These are phyloP conservation scores for Dactylellina haptotyla DNA, from an alignment of 2,329 filamentous ascomycete species.

Conservation along the genomic window DNA sequence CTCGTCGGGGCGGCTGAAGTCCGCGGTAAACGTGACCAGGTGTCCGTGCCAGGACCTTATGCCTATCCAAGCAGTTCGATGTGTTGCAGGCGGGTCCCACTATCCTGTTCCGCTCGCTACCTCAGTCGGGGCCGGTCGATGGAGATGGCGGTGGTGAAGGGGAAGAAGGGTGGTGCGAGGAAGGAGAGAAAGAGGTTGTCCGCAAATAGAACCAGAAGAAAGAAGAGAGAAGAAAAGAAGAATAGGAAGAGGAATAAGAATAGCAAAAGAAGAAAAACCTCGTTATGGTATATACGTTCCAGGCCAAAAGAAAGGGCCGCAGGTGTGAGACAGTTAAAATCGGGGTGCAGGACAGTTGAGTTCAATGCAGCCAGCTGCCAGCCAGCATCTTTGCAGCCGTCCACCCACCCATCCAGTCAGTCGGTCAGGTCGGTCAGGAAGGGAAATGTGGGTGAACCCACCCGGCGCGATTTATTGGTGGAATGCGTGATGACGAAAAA, in stretches of 20 bases:
- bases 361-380: conserved; percentile 32
- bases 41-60: conserved; percentile 23
- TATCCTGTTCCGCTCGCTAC: background rate
- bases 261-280: conserved; percentile 35
- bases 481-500: conserved; percentile 54
- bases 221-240: conserved; percentile 11
- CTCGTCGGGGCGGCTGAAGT: conserved; percentile 21
- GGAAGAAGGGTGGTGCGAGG: conserved; percentile 55
- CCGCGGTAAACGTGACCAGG: conserved; percentile 49
- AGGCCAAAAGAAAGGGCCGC: conserved; percentile 28
- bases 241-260: conserved; percentile 15
- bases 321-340: conserved; percentile 48
- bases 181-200: conserved; percentile 1
- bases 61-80: background rate
- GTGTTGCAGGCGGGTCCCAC: background rate
- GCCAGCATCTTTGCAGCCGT: no score
- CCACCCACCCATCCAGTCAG: no score
- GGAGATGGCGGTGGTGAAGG: conserved; percentile 29
- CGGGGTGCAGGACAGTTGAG: conserved; percentile 40
- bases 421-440: no score
- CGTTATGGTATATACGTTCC: conserved; percentile 51
- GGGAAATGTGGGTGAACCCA: conserved; percentile 7
- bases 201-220: background rate
- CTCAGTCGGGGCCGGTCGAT: background rate
- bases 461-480: conserved; percentile 52